Evolutionary conservation across 2,329 filamentous ascomycete species (phyloP).

Genomic region (Claviceps digitariae): DNA sequence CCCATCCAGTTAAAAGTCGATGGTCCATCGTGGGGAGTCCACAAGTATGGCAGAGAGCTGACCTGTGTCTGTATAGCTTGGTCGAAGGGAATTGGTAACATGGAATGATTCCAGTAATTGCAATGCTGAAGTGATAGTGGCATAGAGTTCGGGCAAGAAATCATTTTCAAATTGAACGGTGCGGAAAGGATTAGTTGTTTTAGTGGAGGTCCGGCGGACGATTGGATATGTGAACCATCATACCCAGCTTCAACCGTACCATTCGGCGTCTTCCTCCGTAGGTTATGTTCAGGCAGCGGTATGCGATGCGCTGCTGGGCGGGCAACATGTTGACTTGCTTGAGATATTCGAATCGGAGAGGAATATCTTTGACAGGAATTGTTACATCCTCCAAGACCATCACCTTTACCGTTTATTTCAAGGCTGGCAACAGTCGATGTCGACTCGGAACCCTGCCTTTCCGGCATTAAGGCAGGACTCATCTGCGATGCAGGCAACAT

Average conservation of each 20-base stretch:
- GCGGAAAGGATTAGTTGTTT: conserved; percentile 74
- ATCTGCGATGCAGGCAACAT: conserved; percentile 40
- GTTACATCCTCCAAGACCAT: conserved; percentile 9
- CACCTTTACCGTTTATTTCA: not conserved
- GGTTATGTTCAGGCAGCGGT: conserved; percentile 32
- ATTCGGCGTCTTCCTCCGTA: conserved; percentile 84
- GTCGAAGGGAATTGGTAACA: conserved; percentile 1
- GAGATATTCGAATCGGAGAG: conserved; percentile 21
- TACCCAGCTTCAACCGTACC: conserved; percentile 89
- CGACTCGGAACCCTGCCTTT: conserved; percentile 25
- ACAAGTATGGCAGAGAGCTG: not conserved
- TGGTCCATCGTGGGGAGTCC: not conserved
- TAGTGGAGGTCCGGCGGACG: conserved; percentile 57
- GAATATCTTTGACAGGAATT: conserved; percentile 13
- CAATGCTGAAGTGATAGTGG: conserved; percentile 5
- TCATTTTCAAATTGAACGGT: conserved; percentile 11
- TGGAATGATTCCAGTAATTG: not conserved
- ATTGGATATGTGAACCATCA: conserved; percentile 66
- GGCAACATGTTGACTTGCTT: conserved; percentile 11
- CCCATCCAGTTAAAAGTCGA: not conserved
- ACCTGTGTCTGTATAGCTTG: not conserved
- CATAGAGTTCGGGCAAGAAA: conserved; percentile 6
- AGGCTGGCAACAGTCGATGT: not conserved
- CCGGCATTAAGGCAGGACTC: conserved; percentile 36
- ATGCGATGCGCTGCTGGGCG: conserved; percentile 7